Percentiles rank a stretch among this genome's conserved stretches.
Evolutionary conservation across 2,329 filamentous ascomycete species (phyloP).

Genomic region (Alternaria angustiovoidea): DNA sequence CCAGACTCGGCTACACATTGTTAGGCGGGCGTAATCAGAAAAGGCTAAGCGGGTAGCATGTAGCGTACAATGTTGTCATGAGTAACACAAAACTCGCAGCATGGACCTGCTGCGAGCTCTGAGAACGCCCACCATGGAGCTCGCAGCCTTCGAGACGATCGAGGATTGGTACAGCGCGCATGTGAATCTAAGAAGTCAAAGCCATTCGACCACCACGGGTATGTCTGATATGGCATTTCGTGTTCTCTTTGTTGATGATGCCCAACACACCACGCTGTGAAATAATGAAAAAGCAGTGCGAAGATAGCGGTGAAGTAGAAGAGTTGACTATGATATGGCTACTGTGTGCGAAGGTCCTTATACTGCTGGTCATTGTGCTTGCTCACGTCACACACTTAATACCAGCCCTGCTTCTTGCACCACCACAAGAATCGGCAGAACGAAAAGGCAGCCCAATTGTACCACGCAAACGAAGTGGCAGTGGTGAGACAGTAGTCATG

Average conservation of each 20-base stretch:
- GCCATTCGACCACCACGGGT: constrained; percentile 6
- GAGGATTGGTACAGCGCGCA: constrained; percentile 4
- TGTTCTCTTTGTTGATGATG: not conserved
- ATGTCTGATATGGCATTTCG: constrained; percentile 8
- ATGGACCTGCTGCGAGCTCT: constrained; percentile 4
- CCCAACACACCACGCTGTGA: not conserved
- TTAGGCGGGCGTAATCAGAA: not conserved
- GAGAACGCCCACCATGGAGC: constrained; percentile 14
- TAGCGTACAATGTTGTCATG: constrained; percentile 13
- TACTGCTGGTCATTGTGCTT: not conserved
- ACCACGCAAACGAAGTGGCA: constrained; percentile 23
- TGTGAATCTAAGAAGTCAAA: constrained; percentile 6
- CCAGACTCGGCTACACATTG: constrained; percentile 13
- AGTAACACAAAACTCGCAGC: constrained; percentile 20
- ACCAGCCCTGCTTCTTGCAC: constrained; percentile 11
- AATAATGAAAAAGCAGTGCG: not conserved
- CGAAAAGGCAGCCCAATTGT: not conserved
- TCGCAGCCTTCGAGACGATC: not conserved
- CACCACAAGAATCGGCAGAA: not conserved
- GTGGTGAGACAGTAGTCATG: constrained; percentile 10
- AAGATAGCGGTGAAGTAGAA: not conserved
- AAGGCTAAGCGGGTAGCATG: not conserved
- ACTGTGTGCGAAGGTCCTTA: constrained; percentile 1
- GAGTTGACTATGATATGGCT: not conserved
- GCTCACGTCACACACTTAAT: not conserved